Evolutionary conservation across 805 yeast species (phyloP).

Genomic region (Kazachstania africana): DNA sequence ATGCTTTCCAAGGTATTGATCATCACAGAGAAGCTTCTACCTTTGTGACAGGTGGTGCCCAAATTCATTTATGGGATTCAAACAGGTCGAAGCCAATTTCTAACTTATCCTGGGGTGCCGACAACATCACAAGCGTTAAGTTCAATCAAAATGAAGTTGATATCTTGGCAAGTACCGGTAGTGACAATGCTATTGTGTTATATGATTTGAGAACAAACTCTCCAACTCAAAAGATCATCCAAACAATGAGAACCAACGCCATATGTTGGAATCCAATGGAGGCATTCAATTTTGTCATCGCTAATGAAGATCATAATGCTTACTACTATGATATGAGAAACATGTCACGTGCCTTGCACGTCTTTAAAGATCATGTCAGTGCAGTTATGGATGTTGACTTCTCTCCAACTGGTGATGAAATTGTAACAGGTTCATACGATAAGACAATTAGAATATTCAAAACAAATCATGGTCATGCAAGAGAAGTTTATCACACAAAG

Average conservation of each 20-base stretch:
- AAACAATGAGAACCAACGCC: constrained; percentile 71
- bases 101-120: constrained; percentile 92
- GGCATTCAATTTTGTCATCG: constrained; percentile 86
- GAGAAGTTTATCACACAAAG: constrained; percentile 93
- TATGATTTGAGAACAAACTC: constrained; percentile 86
- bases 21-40: constrained; percentile 63
- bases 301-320: constrained; percentile 87
- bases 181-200: constrained; percentile 81
- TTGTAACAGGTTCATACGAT: constrained; percentile 92
- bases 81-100: constrained; percentile 66
- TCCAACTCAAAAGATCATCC: constrained; percentile 84
- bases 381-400: constrained; percentile 93
- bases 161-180: constrained; percentile 76
- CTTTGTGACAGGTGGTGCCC: constrained; percentile 89
- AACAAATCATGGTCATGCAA: constrained; percentile 73
- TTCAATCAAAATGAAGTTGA: constrained; percentile 88
- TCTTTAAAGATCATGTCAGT: constrained; percentile 89
- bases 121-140: constrained; percentile 68
- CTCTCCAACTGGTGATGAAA: constrained; percentile 93
- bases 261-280: constrained; percentile 97
- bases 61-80: constrained; percentile 86
- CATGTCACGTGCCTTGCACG: constrained; percentile 66
- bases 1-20: constrained; percentile 75
- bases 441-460: constrained; percentile 78
- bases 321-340: constrained; percentile 96